Base-by-base conservation (phyloP, 2,329 filamentous ascomycete genomes). In the Ophiocordyceps robertsii region DNA sequence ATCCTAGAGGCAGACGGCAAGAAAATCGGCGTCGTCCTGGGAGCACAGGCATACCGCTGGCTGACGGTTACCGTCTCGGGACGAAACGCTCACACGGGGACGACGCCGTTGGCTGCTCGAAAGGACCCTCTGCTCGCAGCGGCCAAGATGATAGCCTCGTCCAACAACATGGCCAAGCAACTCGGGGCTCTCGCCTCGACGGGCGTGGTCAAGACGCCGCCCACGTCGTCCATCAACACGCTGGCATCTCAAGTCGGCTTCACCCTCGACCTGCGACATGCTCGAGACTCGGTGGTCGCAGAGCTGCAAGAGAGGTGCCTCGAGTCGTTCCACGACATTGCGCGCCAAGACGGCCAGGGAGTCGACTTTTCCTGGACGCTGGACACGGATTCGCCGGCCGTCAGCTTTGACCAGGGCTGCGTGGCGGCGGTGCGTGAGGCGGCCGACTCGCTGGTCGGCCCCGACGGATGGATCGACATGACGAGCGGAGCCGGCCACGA, bases 171-270 rank as follows among this genome's bases (percentile, higher is more conserved):
- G 7, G 59, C 57, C 6, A 53, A 53, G 37, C 41, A 44, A 4
- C 42, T 46, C 6, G 48, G 47, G 0, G 61, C 51, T 3, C 39
- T 62, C 10, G 50, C 56, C 14, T 58, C 59, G 1, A 58, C 57
- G 1, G 60, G 59, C 7, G 52, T 58, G 14, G 12, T 62, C n/a
- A 47, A 49, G n/a, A 50, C 49, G n/a, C 52, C 48, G 29, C 78
- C 76, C 0, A 78, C 77, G 7, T 76, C 71, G 37, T 90, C 41
- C 80, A 79, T 80, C 12, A 85, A 86, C 56, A 85, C 82, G 0
- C 74, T 85, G 1, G 77, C 81, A 0, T 77, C 78, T 1, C 58
- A 65, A n/a, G 80, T 83, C 8, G 69, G 65, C 29, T 84, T 84
- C 59, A 78, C 70, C 12, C 68, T 84, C 6, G 81, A 85, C 51